phyloP scores from a whole-genome alignment of 148 eudicot species.

The Linanthus parryae region DNA sequence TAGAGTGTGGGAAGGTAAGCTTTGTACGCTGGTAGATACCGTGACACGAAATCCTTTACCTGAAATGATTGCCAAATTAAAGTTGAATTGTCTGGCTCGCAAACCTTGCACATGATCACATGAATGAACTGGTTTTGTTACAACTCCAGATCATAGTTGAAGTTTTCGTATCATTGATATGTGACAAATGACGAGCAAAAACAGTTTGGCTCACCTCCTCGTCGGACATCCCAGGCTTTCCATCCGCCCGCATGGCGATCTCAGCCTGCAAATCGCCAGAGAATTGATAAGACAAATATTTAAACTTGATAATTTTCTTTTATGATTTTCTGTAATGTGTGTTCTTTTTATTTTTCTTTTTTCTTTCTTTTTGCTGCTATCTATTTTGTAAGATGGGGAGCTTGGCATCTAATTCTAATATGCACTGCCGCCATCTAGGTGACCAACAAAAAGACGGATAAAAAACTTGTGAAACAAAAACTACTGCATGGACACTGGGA shows the following conservation, averaged over 20 bases:
- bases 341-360: too few relatives aligned
- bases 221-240: constrained; percentile 80
- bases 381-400: too few relatives aligned
- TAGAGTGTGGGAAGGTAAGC: constrained; percentile 93
- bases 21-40: constrained; percentile 92
- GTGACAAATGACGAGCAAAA: neutral
- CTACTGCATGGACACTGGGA: neutral
- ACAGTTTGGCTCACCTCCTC: constrained; percentile 56
- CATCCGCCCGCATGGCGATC: constrained; percentile 88
- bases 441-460: neutral
- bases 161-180: neutral
- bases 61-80: constrained; percentile 15
- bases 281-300: too few relatives aligned
- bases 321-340: too few relatives aligned
- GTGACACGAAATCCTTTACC: constrained; percentile 93
- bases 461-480: neutral
- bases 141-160: too few relatives aligned
- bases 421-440: neutral
- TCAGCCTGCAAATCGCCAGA: constrained; percentile 93
- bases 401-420: neutral
- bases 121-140: too few relatives aligned
- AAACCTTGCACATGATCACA: too few relatives aligned
- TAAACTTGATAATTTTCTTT: too few relatives aligned
- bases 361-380: too few relatives aligned
- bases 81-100: neutral